These are phyloP conservation scores for Talaromyces islandicus DNA, from an alignment of 2,329 filamentous ascomycete genomes.

Conservation along the genomic window DNA sequence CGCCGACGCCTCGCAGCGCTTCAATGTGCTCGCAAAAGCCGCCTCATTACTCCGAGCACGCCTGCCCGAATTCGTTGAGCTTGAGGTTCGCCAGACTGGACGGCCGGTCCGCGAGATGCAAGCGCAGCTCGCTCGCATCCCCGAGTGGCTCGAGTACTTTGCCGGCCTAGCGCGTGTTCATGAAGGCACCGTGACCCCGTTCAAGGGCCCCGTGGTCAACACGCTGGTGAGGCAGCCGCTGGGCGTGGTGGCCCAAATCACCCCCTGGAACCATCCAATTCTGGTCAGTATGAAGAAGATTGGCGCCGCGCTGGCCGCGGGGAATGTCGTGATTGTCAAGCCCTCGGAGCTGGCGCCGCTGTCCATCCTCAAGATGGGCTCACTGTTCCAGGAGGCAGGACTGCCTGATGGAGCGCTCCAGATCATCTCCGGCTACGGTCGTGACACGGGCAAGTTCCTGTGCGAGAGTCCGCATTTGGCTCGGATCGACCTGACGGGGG, in stretches of 20 bases:
- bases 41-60: slow-evolving; percentile 49
- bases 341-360: slow-evolving; percentile 39
- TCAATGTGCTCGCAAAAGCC: slow-evolving; percentile 56
- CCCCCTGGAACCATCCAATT: slow-evolving; percentile 34
- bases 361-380: slow-evolving; percentile 35
- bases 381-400: slow-evolving; percentile 37
- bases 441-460: slow-evolving; percentile 48
- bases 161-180: slow-evolving; percentile 62
- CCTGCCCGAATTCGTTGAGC: slow-evolving; percentile 52
- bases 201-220: slow-evolving; percentile 38
- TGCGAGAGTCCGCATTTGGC: slow-evolving; percentile 26
- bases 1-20: slow-evolving; percentile 52
- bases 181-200: slow-evolving; percentile 61
- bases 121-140: slow-evolving; percentile 56
- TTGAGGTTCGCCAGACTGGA: slow-evolving; percentile 64
- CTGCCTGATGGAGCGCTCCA: slow-evolving; percentile 34
- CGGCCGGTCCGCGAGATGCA: slow-evolving; percentile 64
- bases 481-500: slow-evolving; percentile 21
- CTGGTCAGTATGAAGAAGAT: slow-evolving; percentile 35
- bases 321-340: slow-evolving; percentile 35
- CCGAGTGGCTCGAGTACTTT: slow-evolving; percentile 65
- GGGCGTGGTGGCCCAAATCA: slow-evolving; percentile 35
- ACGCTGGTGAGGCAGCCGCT: slow-evolving; percentile 31
- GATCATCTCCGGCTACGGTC: slow-evolving; percentile 44
- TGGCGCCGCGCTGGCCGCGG: slow-evolving; percentile 34